Percentiles rank a stretch among this genome's conserved stretches.
Evolutionary conservation across 1,284 basidiomycete species (phyloP).

Genomic region (Malassezia arunalokei): DNA sequence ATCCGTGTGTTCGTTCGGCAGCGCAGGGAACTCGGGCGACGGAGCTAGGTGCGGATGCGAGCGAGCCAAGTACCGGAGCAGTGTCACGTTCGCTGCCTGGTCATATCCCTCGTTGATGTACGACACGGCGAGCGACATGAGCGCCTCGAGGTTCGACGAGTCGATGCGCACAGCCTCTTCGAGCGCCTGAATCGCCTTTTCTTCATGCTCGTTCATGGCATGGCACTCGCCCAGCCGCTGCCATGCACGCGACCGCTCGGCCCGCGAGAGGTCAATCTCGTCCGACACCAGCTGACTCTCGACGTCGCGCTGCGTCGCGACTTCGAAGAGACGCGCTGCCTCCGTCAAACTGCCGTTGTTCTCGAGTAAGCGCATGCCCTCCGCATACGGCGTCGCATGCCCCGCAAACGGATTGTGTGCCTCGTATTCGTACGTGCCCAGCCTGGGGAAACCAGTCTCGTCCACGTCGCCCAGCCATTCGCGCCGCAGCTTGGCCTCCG

Average conservation of each 20-base stretch:
- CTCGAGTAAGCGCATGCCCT: conserved; percentile 57
- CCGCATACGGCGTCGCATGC: conserved; percentile 49
- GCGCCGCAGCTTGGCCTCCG: conserved; percentile 32
- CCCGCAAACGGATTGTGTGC: conserved; percentile 58
- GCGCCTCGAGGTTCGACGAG: conserved; percentile 56
- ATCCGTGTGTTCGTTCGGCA: conserved; percentile 48
- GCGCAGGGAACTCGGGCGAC: conserved; percentile 50
- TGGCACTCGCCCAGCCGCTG: conserved; percentile 80
- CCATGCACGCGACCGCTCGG: conserved; percentile 67
- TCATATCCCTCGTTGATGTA: conserved; percentile 95
- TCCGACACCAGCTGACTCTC: conserved; percentile 20
- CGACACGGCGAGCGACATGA: conserved; percentile 64
- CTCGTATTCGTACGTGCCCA: conserved; percentile 33
- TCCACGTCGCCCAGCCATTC: conserved; percentile 27
- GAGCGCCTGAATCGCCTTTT: conserved; percentile 52
- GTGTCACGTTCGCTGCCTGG: conserved; percentile 69
- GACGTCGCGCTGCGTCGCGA: conserved; percentile 52
- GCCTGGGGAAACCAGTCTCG: conserved; percentile 33
- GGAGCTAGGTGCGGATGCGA: conserved; percentile 60
- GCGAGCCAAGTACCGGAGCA: conserved; percentile 72
- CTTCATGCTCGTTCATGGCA: conserved; percentile 79
- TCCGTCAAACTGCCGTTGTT: conserved; percentile 70
- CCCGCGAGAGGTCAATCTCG: conserved; percentile 61
- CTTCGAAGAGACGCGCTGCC: conserved; percentile 70
- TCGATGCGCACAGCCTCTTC: conserved; percentile 56